Base-by-base conservation (phyloP, 768 basidiomycete species). In the Hygrocybe coccinea region DNA sequence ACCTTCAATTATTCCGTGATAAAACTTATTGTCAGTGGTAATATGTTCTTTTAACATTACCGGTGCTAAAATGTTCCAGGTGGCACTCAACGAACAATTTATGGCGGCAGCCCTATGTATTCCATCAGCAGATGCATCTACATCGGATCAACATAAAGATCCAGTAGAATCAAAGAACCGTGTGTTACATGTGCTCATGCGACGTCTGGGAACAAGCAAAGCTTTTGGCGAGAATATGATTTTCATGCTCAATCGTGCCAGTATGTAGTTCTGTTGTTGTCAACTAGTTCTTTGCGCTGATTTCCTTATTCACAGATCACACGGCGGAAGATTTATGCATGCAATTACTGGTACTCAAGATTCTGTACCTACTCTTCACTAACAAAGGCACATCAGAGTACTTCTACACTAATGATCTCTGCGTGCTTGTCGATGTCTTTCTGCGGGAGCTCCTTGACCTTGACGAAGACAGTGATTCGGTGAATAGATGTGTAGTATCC, bases 181-280 rank as follows among this genome's bases (percentile, higher is more conserved):
- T 21, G 86, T 99, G 2, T 70, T 98, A 50, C 77, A 83, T 19
- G 85, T 95, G 0, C 76, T 99, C 21, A 87, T 91, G 76, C 77
- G 87, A n/a, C 83, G 94, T 17, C 71, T 91, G 24, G 86, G 88
- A 3, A 83, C 83, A n/a, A 90, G 85, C 70, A 91, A 90, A 75
- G 97, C 97, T 0, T 97, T 99, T 65, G 94, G 95, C 3, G 95
- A 94, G 73, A 99, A 98, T 67, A 83, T 99, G 79, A 97, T 99
- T 55, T 99, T 97, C 70, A 99, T 99, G 89, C 76, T 99, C 44
- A 98, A 99, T 65, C 85, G 97, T 56, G 89, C 95, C 44, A 81
- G 94, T 95, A 65, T 63, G 89, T 78, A 7, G 21, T 7, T 8
- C 33, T 2, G 46, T 44, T 38, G 3, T 22, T 3, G n/a, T 57